Evolutionary conservation across 345 rosid species (phyloP), one percentile per base, ranked within the genome.

Genomic region (Limnanthes douglasii): DNA sequence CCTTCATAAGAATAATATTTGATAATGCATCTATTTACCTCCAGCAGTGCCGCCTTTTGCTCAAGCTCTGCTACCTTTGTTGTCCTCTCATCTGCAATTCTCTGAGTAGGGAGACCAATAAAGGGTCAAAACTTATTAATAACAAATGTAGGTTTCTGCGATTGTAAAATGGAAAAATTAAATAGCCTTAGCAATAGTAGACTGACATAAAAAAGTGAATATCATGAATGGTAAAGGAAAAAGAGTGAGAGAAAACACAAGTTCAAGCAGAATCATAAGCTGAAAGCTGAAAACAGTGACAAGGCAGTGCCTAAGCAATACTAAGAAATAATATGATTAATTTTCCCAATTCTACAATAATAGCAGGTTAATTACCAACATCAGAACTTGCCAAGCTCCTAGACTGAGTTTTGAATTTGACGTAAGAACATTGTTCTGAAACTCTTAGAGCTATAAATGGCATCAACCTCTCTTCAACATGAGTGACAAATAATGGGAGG

Each of bases 81-180:
- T 44, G 83, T 75, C 60, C 99, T 69, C 69, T 90, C 99, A 53
- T 90, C 96, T 22, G 78, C 83, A 57, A 69, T 57, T 57, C 99
- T 75, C 99, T 90, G 57, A 27, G 38, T n/a, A n/a, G n/a, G n/a
- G n/a, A n/a, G n/a, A n/a, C n/a, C n/a, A n/a, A n/a, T n/a, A n/a
- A n/a, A n/a, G n/a, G n/a, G n/a, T n/a, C n/a, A n/a, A n/a, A n/a
- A n/a, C n/a, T n/a, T n/a, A n/a, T n/a, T n/a, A n/a, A n/a, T n/a
- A n/a, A n/a, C n/a, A n/a, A n/a, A n/a, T n/a, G n/a, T n/a, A n/a
- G n/a, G n/a, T n/a, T n/a, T n/a, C n/a, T n/a, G n/a, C n/a, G n/a
- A n/a, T n/a, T n/a, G n/a, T n/a, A n/a, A n/a, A n/a, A n/a, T n/a
- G n/a, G n/a, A n/a, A n/a, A n/a, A n/a, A n/a, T n/a, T n/a, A n/a